Conservation (phyloP, 2,329 filamentous ascomycete species). For the Kalmusia sp. region DNA sequence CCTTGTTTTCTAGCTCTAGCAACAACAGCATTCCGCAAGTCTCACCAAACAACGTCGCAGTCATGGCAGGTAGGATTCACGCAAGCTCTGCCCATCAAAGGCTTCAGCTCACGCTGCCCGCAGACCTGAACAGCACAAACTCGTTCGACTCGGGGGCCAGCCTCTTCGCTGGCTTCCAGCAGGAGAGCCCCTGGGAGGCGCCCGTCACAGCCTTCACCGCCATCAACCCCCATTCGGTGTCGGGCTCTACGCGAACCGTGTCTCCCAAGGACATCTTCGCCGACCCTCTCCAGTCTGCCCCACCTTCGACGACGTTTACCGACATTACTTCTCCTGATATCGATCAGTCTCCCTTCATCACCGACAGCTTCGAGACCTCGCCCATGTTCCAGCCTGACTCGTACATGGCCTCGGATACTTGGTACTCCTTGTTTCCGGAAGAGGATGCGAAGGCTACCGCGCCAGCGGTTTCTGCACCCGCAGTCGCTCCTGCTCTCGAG, state of each 20-base stretch:
- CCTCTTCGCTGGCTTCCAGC: slow-evolving; percentile 53
- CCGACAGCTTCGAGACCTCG: slow-evolving; percentile 76
- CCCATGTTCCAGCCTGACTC: slow-evolving; percentile 71
- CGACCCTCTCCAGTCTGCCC: slow-evolving; percentile 75
- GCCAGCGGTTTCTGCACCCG: slow-evolving; percentile 26
- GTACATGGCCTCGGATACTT: slow-evolving; percentile 66
- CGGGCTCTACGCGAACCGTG: slow-evolving; percentile 64
- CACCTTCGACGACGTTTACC: slow-evolving; percentile 82
- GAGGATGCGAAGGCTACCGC: slow-evolving; percentile 42
- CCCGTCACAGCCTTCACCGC: slow-evolving; percentile 50
- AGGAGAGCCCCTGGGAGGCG: slow-evolving; percentile 36
- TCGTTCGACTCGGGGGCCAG: slow-evolving; percentile 56
- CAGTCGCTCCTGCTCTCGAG: slow-evolving; percentile 45
- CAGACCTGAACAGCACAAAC: slow-evolving; percentile 48
- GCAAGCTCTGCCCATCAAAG: slow-evolving; percentile 10
- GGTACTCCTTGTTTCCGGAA: slow-evolving; percentile 77
- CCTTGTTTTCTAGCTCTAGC: slow-evolving; percentile 70
- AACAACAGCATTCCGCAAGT: slow-evolving; percentile 60
- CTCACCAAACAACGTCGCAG: slow-evolving; percentile 32
- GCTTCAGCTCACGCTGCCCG: slow-evolving; percentile 36
- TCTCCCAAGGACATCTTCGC: slow-evolving; percentile 84
- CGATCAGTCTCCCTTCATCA: slow-evolving; percentile 77
- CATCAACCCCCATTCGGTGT: slow-evolving; percentile 51
- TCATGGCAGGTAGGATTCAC: slow-evolving; percentile 48
- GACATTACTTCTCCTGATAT: slow-evolving; percentile 82